phyloP scores from a whole-genome alignment of 345 rosid genomes.

The Eucalyptus cloeziana region DNA sequence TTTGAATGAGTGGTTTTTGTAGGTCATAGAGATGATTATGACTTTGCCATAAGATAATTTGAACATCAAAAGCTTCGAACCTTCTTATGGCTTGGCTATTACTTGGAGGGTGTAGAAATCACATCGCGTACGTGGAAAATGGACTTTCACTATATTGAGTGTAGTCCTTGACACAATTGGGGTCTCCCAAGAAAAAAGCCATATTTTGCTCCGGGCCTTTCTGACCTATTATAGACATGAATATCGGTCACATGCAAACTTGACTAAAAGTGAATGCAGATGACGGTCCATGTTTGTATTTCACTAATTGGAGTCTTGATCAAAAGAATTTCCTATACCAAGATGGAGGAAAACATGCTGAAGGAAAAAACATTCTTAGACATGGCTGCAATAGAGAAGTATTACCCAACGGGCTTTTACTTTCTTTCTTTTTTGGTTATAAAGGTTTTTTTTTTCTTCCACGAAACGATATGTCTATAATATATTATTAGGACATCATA shows the following conservation, averaged over 20 bases:
- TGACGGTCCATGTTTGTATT: neutral
- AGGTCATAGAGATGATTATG: neutral
- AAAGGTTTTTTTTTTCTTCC: neutral
- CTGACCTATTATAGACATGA: neutral
- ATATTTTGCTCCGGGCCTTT: neutral
- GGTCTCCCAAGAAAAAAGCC: neutral
- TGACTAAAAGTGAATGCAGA: neutral
- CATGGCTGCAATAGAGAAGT: neutral
- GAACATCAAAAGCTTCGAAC: neutral
- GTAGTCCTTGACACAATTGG: neutral
- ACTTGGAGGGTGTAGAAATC: neutral
- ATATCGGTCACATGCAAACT: neutral
- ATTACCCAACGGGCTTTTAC: neutral
- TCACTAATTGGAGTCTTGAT: neutral
- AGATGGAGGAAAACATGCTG: neutral
- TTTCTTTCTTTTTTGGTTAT: rapidly evolving
- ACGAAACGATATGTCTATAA: neutral
- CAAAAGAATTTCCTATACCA: neutral
- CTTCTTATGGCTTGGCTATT: neutral
- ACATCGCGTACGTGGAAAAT: neutral
- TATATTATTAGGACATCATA: neutral
- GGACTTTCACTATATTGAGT: neutral
- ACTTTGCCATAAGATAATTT: neutral
- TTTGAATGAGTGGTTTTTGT: neutral
- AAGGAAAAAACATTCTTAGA: neutral